Conservation (phyloP, 345 rosid genomes). For the Cardamine chenopodiifolia region DNA sequence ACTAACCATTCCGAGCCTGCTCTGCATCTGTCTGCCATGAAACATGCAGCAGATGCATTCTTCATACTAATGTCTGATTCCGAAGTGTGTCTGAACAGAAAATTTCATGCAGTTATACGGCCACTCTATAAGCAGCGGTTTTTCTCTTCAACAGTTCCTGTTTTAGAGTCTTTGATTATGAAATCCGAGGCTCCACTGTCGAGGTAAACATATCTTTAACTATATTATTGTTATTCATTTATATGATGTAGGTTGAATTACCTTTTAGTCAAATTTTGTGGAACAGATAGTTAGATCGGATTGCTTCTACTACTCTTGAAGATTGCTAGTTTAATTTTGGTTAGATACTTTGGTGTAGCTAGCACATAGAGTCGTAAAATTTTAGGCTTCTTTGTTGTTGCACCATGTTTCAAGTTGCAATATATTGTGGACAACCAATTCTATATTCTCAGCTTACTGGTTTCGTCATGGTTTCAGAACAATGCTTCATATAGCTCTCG, state of each 20-base stretch:
- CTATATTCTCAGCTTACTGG: constrained; percentile 21
- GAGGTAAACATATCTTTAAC: constrained; percentile 47
- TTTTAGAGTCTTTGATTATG: constrained; percentile 62
- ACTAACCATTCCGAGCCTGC: constrained; percentile 37
- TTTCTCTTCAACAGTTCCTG: constrained; percentile 68
- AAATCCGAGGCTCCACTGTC: constrained; percentile 54
- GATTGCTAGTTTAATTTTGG: constrained; percentile 9
- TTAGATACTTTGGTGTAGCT: neutral
- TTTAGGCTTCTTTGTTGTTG: constrained; percentile 10
- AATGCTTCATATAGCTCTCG: constrained; percentile 62
- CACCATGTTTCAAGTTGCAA: constrained; percentile 19
- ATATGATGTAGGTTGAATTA: constrained; percentile 6
- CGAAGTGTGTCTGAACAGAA: constrained; percentile 64
- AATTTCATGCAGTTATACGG: constrained; percentile 70
- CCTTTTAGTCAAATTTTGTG: neutral
- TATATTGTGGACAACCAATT: neutral
- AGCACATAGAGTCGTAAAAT: neutral
- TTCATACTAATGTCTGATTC: constrained; percentile 76
- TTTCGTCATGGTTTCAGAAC: constrained; percentile 54
- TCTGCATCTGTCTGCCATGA: constrained; percentile 51
- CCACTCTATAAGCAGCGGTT: constrained; percentile 95
- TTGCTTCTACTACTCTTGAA: neutral
- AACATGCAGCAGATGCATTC: constrained; percentile 85
- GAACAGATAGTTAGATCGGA: constrained; percentile 1
- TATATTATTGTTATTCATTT: neutral